Conservation (phyloP, 148 eudicot species). For the Persicaria tinctoria region DNA sequence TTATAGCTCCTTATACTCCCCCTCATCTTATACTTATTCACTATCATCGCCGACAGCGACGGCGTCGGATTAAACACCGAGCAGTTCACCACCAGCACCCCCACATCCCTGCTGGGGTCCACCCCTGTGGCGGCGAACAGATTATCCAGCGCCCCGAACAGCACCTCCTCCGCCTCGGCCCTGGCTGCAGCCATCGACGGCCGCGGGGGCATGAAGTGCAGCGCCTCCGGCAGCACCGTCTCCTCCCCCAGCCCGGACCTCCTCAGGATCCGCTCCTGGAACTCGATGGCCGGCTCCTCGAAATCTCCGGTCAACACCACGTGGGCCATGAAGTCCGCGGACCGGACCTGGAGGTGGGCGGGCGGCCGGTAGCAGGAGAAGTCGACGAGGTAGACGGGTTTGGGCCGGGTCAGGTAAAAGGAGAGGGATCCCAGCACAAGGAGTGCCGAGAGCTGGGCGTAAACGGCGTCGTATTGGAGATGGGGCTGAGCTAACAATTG, state of each 20-base stretch:
- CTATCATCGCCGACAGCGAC: conserved; percentile 34
- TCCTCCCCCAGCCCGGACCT: conserved; percentile 36
- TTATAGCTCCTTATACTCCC: conserved; percentile 27
- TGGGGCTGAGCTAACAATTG: no score
- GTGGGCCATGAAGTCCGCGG: neutral
- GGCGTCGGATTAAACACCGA: conserved; percentile 33
- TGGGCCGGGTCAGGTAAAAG: neutral
- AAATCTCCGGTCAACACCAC: neutral
- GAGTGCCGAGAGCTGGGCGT: neutral
- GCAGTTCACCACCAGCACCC: conserved; percentile 36
- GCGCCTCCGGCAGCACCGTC: conserved; percentile 25
- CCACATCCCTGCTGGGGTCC: conserved; percentile 27
- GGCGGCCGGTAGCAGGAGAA: conserved; percentile 8
- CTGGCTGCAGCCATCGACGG: conserved; percentile 28
- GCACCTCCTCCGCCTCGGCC: conserved; percentile 25
- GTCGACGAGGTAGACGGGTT: conserved; percentile 5
- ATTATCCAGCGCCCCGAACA: conserved; percentile 27
- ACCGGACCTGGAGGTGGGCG: neutral
- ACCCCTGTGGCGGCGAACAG: conserved; percentile 20
- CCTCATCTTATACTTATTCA: conserved; percentile 34
- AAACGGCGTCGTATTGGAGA: neutral
- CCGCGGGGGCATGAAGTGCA: conserved; percentile 23
- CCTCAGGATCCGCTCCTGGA: conserved; percentile 30
- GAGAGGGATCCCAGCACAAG: neutral
- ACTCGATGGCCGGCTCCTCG: conserved; percentile 15